Evolutionary conservation across 495 filamentous ascomycete species (phyloP), one percentile per base, ranked within the genome.

Genomic region (Monascus purpureus): DNA sequence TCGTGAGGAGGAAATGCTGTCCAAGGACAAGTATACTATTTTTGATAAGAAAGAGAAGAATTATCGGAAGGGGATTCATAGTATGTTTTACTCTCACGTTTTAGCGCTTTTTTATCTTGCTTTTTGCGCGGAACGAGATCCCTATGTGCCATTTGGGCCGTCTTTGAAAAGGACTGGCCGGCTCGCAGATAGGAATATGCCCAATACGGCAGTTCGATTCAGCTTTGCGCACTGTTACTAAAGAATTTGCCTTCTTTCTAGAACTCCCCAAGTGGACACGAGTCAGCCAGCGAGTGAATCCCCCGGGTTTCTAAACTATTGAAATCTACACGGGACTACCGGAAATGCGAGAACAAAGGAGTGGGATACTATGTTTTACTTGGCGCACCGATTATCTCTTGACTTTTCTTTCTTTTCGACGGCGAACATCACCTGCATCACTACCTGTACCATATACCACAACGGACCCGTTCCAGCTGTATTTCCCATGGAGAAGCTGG

Each of bases 181-280:
- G 12, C 13, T 8, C 28, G 23, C 17, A 7, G n/a, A n/a, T 12
- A 32, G 8, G 29, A 13, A 17, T 23, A 17, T 24, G 6, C 11
- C 6, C 6, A 24, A 6, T 6, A 11, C 22, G 22, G 22, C 22
- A n/a, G 12, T 27, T 13, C 6, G 25, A 27, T n/a, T 27, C 4
- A n/a, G 25, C 4, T 28, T n/a, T 28, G 25, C 12, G 8, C 4
- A 8, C 27, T 7, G 27, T 15, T 16, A 14, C 27, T 29, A 14
- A 29, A 7, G 15, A 29, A n/a, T 28, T 35, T 29, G 17, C 13
- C 23, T 28, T 28, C n/a, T 15, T 25, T 33, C 31, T 25, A 93
- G 85, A 90, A 53, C 56, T 93, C 28, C 87, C 87, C 26, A 95
- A 95, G 61, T 95, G 87, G 87, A 95, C 87, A 35, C 72, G 87